These are phyloP conservation scores for Globisporangium cystogenes DNA, from an alignment of 352 stramenopile species.

Conservation along the genomic window DNA sequence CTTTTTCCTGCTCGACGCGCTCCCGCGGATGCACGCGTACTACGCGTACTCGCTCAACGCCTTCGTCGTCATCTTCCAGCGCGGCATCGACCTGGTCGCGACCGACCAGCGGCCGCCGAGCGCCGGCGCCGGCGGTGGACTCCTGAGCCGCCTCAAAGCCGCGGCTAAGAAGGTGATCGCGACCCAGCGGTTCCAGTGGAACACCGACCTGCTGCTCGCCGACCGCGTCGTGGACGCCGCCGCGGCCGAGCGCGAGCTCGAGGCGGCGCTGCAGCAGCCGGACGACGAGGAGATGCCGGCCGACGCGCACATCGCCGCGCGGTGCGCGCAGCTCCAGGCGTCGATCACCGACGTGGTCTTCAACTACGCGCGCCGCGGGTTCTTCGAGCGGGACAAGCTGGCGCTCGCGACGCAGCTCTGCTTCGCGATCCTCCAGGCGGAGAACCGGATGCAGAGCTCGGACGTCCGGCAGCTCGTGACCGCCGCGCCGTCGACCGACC, in stretches of 20 bases:
- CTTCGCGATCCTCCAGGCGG: slow-evolving; percentile 86
- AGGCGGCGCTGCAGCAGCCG: slow-evolving; percentile 51
- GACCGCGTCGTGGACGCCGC: slow-evolving; percentile 56
- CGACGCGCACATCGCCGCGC: slow-evolving; percentile 36
- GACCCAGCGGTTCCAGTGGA: slow-evolving; percentile 84
- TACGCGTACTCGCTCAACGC: slow-evolving; percentile 95
- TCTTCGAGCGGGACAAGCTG: slow-evolving; percentile 94
- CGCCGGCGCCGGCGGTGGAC: slow-evolving; percentile 20
- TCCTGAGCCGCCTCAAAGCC: slow-evolving; percentile 66
- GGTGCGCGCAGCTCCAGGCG: slow-evolving; percentile 48
- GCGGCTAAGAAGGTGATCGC: slow-evolving; percentile 81
- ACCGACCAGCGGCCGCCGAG: slow-evolving; percentile 27
- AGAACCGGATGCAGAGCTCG: slow-evolving; percentile 44
- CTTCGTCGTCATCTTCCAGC: slow-evolving; percentile 94
- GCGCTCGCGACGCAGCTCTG: slow-evolving; percentile 90
- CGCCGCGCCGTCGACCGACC: slow-evolving; percentile 30
- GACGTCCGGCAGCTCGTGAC: slow-evolving; percentile 82
- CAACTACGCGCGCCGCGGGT: slow-evolving; percentile 92
- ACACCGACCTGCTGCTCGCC: slow-evolving; percentile 72
- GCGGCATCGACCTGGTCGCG: slow-evolving; percentile 90
- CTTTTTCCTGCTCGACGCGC: slow-evolving; percentile 94
- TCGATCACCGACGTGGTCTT: slow-evolving; percentile 90
- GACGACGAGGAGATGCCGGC: slow-evolving; percentile 61
- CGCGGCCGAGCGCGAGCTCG: slow-evolving; percentile 49
- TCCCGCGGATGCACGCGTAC: slow-evolving; percentile 92